Evolutionary conservation across 2,329 filamentous ascomycete genomes (phyloP).

Genomic region (Calonectria pteridis): DNA sequence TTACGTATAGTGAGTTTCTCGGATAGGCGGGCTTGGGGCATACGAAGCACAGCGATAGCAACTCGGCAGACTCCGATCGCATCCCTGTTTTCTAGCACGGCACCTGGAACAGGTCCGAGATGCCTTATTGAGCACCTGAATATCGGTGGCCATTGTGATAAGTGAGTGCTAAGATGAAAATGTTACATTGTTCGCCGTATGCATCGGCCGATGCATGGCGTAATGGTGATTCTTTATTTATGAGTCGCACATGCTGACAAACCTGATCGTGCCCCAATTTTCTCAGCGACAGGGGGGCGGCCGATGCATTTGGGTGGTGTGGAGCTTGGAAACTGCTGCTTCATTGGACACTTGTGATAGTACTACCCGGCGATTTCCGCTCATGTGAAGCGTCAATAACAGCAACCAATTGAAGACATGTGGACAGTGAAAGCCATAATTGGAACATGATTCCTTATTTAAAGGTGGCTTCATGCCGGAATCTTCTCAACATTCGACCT

Average conservation of each 20-base stretch:
- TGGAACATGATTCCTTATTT: not conserved
- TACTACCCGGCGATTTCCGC: not conserved
- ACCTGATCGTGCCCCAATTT: not conserved
- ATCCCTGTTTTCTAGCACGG: not conserved
- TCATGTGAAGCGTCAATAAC: not conserved
- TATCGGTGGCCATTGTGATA: not conserved
- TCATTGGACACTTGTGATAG: not conserved
- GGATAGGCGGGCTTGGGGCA: not conserved
- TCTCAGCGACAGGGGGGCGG: not conserved
- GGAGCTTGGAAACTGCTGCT: not conserved
- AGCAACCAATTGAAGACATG: not conserved
- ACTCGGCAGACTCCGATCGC: not conserved
- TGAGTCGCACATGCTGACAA: not conserved
- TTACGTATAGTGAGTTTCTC: not conserved
- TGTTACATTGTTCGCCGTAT: not conserved
- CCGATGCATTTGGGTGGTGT: slow-evolving; percentile 7
- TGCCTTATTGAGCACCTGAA: not conserved
- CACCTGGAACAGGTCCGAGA: not conserved
- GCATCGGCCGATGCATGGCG: slow-evolving; percentile 1
- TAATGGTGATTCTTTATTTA: not conserved
- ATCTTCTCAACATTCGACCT: not conserved
- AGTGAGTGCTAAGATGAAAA: not conserved
- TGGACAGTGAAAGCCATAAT: not conserved
- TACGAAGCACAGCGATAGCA: slow-evolving; percentile 5
- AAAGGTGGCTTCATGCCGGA: not conserved